phyloP scores from a whole-genome alignment of 1,139 yeast genomes.

The Zhuliangozyma blackwelliae region DNA sequence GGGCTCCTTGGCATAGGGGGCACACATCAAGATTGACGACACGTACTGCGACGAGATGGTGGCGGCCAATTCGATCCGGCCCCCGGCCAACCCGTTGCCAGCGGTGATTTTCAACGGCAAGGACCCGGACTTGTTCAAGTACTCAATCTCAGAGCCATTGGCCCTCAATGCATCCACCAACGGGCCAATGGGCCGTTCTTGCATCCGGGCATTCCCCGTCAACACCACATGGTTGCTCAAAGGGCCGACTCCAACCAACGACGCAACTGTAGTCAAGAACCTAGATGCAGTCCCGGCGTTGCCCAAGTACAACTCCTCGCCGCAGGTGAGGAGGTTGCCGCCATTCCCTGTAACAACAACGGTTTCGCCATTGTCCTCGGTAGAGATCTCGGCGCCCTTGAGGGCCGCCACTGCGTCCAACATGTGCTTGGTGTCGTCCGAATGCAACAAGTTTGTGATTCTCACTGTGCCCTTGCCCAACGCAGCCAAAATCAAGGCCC shows the following conservation, averaged over 20 bases:
- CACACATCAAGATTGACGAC: constrained; percentile 93
- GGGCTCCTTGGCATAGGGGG: constrained; percentile 89
- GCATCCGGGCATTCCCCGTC: constrained; percentile 97
- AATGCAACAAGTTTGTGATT: constrained; percentile 81
- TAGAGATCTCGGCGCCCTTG: constrained; percentile 74
- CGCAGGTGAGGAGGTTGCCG: constrained; percentile 61
- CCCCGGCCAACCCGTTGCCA: constrained; percentile 77
- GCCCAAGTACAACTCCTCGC: constrained; percentile 74
- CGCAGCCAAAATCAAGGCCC: constrained; percentile 92
- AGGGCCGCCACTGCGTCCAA: constrained; percentile 75
- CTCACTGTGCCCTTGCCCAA: constrained; percentile 81
- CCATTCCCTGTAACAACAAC: constrained; percentile 85
- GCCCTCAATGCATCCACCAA: constrained; percentile 82
- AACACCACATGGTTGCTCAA: constrained; percentile 46
- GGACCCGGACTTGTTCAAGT: constrained; percentile 74
- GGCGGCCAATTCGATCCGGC: constrained; percentile 89
- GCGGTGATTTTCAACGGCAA: constrained; percentile 75
- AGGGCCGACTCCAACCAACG: constrained; percentile 56
- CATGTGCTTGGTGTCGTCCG: constrained; percentile 96
- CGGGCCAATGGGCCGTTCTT: constrained; percentile 96
- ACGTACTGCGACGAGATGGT: constrained; percentile 97
- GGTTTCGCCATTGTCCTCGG: constrained; percentile 87
- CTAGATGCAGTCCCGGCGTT: constrained; percentile 99
- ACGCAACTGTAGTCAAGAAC: constrained; percentile 86
- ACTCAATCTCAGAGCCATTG: constrained; percentile 75